Base-by-base conservation (phyloP, 2,329 filamentous ascomycete genomes). In the Mycosphaerella sp. region DNA sequence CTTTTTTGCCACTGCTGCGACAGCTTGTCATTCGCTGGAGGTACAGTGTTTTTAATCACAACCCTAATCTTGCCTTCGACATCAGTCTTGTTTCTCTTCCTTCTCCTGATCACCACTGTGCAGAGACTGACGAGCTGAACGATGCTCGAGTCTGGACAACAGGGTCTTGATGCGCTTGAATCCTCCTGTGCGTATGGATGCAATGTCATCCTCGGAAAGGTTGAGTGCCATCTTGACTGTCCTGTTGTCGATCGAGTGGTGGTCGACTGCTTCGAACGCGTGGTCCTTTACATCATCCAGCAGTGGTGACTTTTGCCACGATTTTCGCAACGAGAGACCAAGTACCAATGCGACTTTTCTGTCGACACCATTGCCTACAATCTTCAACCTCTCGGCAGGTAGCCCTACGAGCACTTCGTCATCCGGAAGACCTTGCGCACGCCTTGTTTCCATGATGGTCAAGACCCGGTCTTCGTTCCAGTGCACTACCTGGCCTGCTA, bases 301-400 rank as follows among this genome's bases (percentile, higher is more conserved):
- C 12, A 31, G 31, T 48, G 36, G 46, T 51, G 53, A 54, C 23
- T 52, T 49, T 32, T 53, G 40, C 73, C 72, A 82, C 0, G 84
- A 84, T 57, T 84, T 77, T 6, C 84, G 74, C 10, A 90, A 71
- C 8, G 77, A 73, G 4, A 87, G 64, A 0, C 88, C 88, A 1
- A 90, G 67, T 0, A 82, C 81, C 14, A 89, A 69, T 0, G 86
- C 80, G 1, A 88, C 79, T 23, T 81, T 79, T 7, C 87, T 74
- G 2, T 87, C 81, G 0, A 95, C 88, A 29, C 84, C 87, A 67
- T 95, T 95, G 0, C 89, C 89, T 0, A 91, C 75, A 17, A 88
- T 80, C 51, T 77, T 79, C 72, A 80, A 83, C 64, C 88, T 84
- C 1, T 82, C 72, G 0, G 38, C 8, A 0, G 77, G 67, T 0